Evolutionary conservation across 2,329 filamentous ascomycete genomes (phyloP), one percentile per base, ranked within the genome.

Genomic region (Amesomyces nigricolor): DNA sequence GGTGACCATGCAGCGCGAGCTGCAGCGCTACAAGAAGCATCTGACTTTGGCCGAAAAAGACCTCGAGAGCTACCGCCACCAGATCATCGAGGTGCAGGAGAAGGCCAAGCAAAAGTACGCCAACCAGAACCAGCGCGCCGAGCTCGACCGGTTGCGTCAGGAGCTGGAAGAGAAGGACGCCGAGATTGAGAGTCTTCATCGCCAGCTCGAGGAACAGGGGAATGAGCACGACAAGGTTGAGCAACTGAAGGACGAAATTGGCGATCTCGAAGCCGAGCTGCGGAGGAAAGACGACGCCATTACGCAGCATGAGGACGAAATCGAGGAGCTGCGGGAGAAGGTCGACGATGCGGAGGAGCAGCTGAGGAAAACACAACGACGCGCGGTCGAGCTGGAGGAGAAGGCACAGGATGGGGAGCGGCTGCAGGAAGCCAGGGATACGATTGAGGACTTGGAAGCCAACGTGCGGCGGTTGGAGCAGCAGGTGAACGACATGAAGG

Each of bases 1-100:
- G 67, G 83, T 95, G 58, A 92, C 89, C 0, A 88, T 97, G 82
- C 86, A 94, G 68, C 83, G 86, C 58, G 94, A 99, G 64, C 78
- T 99, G 16, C 83, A 88, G 63, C 85, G 85, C 61, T 94, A 92
- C 73, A 89, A 88, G 68, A 97, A 96, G 69, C 86, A 87, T 40
- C 77, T 99, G 10, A 82, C 82, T 17, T 81, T 84, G 19, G 91
- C 92, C 3, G 91, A 97, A 73, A 86, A 85, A 61, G 90, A 96
- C 58, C 78, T 97, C 2, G 91, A 96, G 67, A 79, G 80, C 56
- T 96, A 95, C 69, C 83, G 87, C 52, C 78, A 87, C 64, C 89
- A 96, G 68, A 83, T 96, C 61, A 74, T 86, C 54, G 89, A 95
- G 60, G 82, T 95, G 58, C 88, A 91, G 60, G 88, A 95, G 58